phyloP scores from a whole-genome alignment of 768 basidiomycete species.

The Termitomyces sp. region DNA sequence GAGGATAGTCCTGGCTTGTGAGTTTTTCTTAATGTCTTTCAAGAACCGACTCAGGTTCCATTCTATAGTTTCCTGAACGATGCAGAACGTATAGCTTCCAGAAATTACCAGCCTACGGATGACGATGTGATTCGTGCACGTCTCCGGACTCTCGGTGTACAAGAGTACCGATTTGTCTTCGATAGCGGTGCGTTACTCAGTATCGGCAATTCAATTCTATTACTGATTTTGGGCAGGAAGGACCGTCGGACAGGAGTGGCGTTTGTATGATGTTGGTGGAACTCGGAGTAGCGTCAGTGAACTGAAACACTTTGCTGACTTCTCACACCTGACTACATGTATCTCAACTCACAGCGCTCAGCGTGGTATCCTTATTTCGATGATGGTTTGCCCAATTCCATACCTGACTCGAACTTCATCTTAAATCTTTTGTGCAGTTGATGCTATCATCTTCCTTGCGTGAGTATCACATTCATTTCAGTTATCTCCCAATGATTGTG shows the following conservation, averaged over 20 bases:
- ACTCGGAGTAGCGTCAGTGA: conserved; percentile 57
- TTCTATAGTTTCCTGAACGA: conserved; percentile 61
- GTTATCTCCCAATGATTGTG: not conserved
- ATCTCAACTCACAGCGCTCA: conserved; percentile 39
- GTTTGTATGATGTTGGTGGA: conserved; percentile 79
- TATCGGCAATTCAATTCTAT: not conserved
- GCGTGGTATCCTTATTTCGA: conserved; percentile 83
- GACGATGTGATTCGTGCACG: conserved; percentile 77
- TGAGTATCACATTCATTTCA: conserved; percentile 22
- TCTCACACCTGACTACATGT: conserved; percentile 1
- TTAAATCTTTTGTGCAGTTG: conserved; percentile 31
- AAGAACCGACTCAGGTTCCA: not conserved
- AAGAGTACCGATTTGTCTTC: conserved; percentile 65
- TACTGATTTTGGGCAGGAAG: conserved; percentile 31
- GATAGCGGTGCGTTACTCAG: conserved; percentile 44
- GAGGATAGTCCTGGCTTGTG: conserved; percentile 76
- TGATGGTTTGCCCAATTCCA: conserved; percentile 37
- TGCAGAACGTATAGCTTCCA: conserved; percentile 55
- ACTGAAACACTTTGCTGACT: conserved; percentile 7
- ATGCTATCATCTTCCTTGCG: conserved; percentile 83
- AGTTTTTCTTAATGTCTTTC: conserved; percentile 21
- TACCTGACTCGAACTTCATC: not conserved
- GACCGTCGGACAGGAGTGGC: conserved; percentile 66
- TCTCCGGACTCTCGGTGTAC: conserved; percentile 70
- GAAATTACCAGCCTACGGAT: conserved; percentile 65